Percentiles rank a stretch among this genome's conserved stretches.
Conservation (phyloP, 495 filamentous ascomycete genomes). For the Lichina pygmaea region DNA sequence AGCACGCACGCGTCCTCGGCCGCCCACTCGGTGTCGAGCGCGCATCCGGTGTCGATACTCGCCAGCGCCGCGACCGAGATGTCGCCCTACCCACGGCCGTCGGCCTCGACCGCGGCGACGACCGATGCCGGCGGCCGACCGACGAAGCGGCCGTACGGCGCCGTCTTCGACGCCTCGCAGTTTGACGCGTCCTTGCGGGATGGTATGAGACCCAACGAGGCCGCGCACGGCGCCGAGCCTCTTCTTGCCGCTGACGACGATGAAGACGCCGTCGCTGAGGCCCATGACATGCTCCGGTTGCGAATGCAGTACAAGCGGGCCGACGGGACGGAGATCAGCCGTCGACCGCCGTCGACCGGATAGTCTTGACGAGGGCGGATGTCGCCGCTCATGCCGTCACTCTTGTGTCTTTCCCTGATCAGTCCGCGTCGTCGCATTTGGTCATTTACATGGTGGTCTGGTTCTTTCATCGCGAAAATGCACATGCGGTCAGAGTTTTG, state of each 20-base stretch:
- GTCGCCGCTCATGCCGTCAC: no score
- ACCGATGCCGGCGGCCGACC: constrained; percentile 2
- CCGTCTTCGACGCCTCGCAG: constrained; percentile 5
- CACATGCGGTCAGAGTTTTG: no score
- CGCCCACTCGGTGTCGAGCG: no score
- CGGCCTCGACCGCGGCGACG: constrained; percentile 1
- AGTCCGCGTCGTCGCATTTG: no score
- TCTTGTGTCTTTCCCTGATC: no score
- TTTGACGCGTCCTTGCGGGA: constrained; percentile 16
- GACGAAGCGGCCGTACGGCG: constrained; percentile 9
- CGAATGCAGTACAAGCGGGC: constrained; percentile 24
- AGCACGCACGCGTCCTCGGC: neutral
- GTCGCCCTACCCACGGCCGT: neutral
- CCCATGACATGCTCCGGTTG: neutral
- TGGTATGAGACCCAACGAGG: constrained; percentile 20
- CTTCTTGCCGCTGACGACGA: constrained; percentile 12
- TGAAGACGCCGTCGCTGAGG: constrained; percentile 6
- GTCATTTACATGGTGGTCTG: no score
- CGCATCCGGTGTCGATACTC: no score
- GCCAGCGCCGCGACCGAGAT: no score
- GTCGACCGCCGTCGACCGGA: constrained; percentile 1
- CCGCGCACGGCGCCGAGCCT: constrained; percentile 4
- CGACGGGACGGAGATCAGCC: constrained; percentile 6
- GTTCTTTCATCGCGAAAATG: no score
- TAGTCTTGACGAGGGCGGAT: no score